Conservation (phyloP, 2,329 filamentous ascomycete genomes). For the Hypocreales sp. region DNA sequence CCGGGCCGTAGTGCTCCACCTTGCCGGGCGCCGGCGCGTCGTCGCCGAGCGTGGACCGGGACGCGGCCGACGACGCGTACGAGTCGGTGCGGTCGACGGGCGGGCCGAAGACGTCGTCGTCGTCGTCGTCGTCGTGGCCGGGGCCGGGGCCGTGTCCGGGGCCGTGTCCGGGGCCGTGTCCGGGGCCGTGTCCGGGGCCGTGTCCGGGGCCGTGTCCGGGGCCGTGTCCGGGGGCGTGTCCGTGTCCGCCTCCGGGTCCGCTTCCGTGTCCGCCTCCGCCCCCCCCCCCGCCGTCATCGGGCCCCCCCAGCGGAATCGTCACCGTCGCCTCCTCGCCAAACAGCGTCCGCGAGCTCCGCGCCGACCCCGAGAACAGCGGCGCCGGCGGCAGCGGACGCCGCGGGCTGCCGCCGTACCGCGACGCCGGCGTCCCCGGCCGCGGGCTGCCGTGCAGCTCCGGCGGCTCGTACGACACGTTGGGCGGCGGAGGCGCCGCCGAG, state of each 20-base stretch:
- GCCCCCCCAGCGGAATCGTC: conserved; percentile 50
- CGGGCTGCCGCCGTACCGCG: conserved; percentile 75
- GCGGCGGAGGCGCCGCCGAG: conserved; percentile 50
- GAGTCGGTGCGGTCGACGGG: conserved; percentile 38
- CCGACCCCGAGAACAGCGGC: conserved; percentile 57
- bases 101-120: conserved; percentile 59
- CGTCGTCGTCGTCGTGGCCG: neutral
- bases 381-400: conserved; percentile 77
- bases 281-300: conserved; percentile 52
- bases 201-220: no score
- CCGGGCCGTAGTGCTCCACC: conserved; percentile 71
- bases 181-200: no score
- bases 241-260: no score
- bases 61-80: conserved; percentile 36
- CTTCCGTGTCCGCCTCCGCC: no score
- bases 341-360: conserved; percentile 34
- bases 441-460: conserved; percentile 80
- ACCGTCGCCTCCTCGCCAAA: conserved; percentile 56
- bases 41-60: conserved; percentile 39
- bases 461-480: conserved; percentile 65
- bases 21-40: conserved; percentile 26
- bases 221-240: no score
- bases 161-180: no score
- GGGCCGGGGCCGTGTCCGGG: no score
- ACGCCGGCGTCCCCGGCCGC: conserved; percentile 78